Percentiles rank a stretch among this genome's conserved stretches.
Conservation (phyloP, 129 eudicot genomes). For the Helianthus tuberosus region DNA sequence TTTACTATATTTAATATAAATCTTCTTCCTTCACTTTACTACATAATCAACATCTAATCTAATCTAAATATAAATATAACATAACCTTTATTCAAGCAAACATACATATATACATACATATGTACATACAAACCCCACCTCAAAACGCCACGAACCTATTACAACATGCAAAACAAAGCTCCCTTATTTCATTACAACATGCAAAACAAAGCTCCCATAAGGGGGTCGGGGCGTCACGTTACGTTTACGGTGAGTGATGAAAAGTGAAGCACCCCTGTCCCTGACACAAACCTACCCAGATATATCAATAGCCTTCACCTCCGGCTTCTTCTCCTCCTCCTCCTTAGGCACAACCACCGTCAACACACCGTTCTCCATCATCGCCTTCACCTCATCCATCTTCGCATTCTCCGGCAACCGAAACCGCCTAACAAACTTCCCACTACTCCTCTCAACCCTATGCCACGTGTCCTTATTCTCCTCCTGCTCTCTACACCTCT, state of each 20-base stretch:
- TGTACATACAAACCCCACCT: too few species aligned
- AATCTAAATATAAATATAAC: too few species aligned
- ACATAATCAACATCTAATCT: too few species aligned
- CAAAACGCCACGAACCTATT: too few species aligned
- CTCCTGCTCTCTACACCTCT: slow-evolving; percentile 36
- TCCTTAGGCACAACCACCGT: slow-evolving; percentile 41
- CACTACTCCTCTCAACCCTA: slow-evolving; percentile 42
- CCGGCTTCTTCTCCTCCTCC: slow-evolving; percentile 37
- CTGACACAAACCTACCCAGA: slow-evolving; percentile 30
- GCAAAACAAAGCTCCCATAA: too few species aligned
- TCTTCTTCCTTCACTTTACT: too few species aligned
- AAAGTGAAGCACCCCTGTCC: background rate
- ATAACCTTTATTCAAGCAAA: too few species aligned
- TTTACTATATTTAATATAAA: too few species aligned
- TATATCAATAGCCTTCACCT: slow-evolving; percentile 32
- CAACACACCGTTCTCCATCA: slow-evolving; percentile 40
- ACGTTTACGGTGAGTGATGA: too few species aligned
- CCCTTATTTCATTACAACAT: background rate
- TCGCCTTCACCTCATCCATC: slow-evolving; percentile 37
- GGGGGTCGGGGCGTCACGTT: too few species aligned
- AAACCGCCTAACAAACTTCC: slow-evolving; percentile 40
- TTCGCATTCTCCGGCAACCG: slow-evolving; percentile 46
- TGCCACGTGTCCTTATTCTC: slow-evolving; percentile 42
- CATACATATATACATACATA: too few species aligned
- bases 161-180: too few species aligned